These are phyloP conservation scores for Magnusiomyces sp. DNA, from an alignment of 1,139 yeast species.

Conservation along the genomic window DNA sequence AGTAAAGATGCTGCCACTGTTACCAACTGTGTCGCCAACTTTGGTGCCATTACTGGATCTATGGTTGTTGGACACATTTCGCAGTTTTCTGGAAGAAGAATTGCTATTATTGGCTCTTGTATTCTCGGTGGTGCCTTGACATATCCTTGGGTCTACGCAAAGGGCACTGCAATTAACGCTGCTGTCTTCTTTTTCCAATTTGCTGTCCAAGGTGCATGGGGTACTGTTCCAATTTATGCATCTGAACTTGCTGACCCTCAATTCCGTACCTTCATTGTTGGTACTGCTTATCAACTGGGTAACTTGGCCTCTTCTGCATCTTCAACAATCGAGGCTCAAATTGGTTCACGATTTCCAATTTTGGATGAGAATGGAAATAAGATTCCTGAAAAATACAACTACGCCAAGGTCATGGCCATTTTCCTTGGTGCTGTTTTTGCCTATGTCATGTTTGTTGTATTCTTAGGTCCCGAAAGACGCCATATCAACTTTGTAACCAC, in stretches of 20 bases:
- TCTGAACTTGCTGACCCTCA: conserved; percentile 74
- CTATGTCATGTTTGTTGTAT: conserved; percentile 46
- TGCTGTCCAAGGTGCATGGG: conserved; percentile 86
- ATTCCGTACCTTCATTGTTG: conserved; percentile 63
- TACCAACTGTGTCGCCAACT: conserved; percentile 58
- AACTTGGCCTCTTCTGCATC: conserved; percentile 77
- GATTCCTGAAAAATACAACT: conserved; percentile 35
- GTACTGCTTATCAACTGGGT: conserved; percentile 76
- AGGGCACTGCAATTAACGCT: conserved; percentile 54
- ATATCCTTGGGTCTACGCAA: conserved; percentile 65
- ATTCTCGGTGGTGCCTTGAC: conserved; percentile 58
- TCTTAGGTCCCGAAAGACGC: conserved; percentile 71
- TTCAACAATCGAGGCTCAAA: conserved; percentile 69
- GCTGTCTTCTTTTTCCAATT: conserved; percentile 73
- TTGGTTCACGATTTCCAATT: conserved; percentile 61
- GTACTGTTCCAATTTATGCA: conserved; percentile 70
- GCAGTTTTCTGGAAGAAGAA: conserved; percentile 52
- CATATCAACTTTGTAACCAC: conserved; percentile 24
- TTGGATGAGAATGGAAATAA: conserved; percentile 24
- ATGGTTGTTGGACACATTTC: conserved; percentile 52
- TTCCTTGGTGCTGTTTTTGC: conserved; percentile 73
- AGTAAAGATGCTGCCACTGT: conserved; percentile 49
- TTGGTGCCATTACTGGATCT: conserved; percentile 66
- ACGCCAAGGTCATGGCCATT: conserved; percentile 69
- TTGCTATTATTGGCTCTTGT: conserved; percentile 50